These are phyloP conservation scores for Phanerochaete sordida DNA, from an alignment of 768 basidiomycete genomes.

Conservation along the genomic window DNA sequence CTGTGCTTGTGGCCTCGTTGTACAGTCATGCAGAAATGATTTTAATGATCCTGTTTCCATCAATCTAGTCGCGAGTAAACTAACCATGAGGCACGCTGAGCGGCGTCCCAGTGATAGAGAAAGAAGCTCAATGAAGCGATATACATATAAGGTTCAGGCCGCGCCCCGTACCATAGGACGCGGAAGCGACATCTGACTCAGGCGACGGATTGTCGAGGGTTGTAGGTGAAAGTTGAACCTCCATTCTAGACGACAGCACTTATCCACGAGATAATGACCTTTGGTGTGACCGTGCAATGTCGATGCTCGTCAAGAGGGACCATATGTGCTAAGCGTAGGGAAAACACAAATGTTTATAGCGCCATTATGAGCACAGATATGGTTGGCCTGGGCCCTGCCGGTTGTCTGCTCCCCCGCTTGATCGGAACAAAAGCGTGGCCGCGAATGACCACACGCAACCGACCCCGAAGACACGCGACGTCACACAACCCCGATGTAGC, in stretches of 20 bases:
- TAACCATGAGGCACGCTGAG: background rate
- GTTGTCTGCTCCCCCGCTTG: background rate
- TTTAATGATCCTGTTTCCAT: background rate
- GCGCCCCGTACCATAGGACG: background rate
- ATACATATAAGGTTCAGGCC: background rate
- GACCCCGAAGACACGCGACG: background rate
- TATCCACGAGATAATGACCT: background rate
- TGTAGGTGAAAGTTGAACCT: background rate
- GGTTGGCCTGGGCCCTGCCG: background rate
- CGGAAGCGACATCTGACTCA: background rate
- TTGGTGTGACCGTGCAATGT: background rate
- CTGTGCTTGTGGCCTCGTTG: background rate
- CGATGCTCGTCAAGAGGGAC: background rate
- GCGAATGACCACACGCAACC: background rate
- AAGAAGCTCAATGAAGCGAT: background rate
- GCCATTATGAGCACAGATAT: background rate
- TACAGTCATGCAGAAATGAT: background rate
- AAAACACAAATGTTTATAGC: background rate
- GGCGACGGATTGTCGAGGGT: background rate
- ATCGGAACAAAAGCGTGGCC: background rate
- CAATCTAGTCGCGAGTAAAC: background rate
- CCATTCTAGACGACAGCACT: background rate
- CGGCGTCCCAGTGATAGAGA: background rate
- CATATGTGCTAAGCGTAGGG: background rate
- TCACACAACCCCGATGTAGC: background rate